Evolutionary conservation across 2,329 filamentous ascomycete species (phyloP), one percentile per base, ranked within the genome.

Genomic region (Fusarium temperatum): DNA sequence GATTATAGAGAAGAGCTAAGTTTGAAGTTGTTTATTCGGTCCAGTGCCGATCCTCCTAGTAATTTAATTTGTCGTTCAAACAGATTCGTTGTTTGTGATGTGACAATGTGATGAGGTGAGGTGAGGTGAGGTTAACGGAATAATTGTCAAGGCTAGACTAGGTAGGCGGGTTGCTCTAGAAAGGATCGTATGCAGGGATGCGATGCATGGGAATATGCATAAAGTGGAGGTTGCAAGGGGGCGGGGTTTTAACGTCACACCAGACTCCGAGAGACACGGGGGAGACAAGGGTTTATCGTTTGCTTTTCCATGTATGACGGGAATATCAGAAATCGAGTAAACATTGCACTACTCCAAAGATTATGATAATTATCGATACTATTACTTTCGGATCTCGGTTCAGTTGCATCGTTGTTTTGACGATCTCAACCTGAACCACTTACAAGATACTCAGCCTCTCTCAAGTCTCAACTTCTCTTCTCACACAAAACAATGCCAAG

Each of bases 151-250:
- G 35, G 35, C 24, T 24, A 54, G 24, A 20, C 20, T 18, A 24
- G 15, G 28, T 24, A 32, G 22, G 47, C n/a, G 14, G 32, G 15
- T 35, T 12, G 17, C 48, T 35, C 48, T 48, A 65, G 36, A 50
- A 68, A 59, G 32, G 57, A 50, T 60, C 41, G 42, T 62, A 53
- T 38, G 63, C 58, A 72, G 56, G 69, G 55, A 72, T 66, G 56
- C n/a, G 45, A 68, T 68, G 41, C 24, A n/a, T 53, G 56, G 70
- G 70, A 63, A 72, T 72, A 74, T 74, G 72, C 72, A 74, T 74
- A 74, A 74, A 65, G 67, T 72, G 71, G 62, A 42, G 60, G 56
- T 74, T 74, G 47, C 71, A 74, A 55, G 71, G 58, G 66, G 47
- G 30, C 20, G 58, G 56, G 70, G 54, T 22, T 64, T 62, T 28